phyloP scores from a whole-genome alignment of 2,329 filamentous ascomycete genomes.

The Colletotrichum coccodes region DNA sequence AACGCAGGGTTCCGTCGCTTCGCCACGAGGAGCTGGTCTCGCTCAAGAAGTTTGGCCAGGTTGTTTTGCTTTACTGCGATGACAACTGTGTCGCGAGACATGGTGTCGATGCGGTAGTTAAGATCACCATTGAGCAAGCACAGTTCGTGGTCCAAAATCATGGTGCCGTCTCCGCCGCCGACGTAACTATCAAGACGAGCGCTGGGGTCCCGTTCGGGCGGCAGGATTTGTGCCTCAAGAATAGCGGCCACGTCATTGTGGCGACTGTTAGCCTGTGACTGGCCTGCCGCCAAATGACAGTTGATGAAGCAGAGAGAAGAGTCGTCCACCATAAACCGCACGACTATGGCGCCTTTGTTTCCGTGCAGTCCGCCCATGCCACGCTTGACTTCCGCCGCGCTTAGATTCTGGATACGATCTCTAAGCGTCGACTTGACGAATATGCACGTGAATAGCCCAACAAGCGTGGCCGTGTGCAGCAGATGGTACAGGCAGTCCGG shows the following conservation, averaged over 20 bases:
- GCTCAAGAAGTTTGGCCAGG: conserved; percentile 85
- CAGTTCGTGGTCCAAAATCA: conserved; percentile 98
- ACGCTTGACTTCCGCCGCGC: conserved; percentile 87
- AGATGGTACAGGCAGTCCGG: conserved; percentile 82
- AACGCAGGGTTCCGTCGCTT: conserved; percentile 91
- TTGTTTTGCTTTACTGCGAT: conserved; percentile 85
- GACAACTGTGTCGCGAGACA: conserved; percentile 93
- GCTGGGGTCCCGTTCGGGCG: conserved; percentile 73
- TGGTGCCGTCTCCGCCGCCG: conserved; percentile 91
- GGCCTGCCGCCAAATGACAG: conserved; percentile 94
- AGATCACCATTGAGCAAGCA: conserved; percentile 95
- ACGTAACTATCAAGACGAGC: conserved; percentile 82
- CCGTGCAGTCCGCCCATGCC: conserved; percentile 96
- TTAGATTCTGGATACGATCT: conserved; percentile 79
- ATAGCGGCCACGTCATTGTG: conserved; percentile 95
- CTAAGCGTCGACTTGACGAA: conserved; percentile 88
- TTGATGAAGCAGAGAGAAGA: conserved; percentile 96
- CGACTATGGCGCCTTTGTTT: conserved; percentile 93
- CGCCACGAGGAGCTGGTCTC: conserved; percentile 92
- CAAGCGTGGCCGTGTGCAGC: conserved; percentile 88
- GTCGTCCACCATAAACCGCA: conserved; percentile 94
- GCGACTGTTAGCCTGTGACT: conserved; percentile 87
- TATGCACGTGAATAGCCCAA: conserved; percentile 94
- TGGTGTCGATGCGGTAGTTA: conserved; percentile 98
- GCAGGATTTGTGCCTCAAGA: conserved; percentile 81